These are phyloP conservation scores for Aspergillus latus DNA, from an alignment of 2,329 filamentous ascomycete genomes.

Conservation along the genomic window DNA sequence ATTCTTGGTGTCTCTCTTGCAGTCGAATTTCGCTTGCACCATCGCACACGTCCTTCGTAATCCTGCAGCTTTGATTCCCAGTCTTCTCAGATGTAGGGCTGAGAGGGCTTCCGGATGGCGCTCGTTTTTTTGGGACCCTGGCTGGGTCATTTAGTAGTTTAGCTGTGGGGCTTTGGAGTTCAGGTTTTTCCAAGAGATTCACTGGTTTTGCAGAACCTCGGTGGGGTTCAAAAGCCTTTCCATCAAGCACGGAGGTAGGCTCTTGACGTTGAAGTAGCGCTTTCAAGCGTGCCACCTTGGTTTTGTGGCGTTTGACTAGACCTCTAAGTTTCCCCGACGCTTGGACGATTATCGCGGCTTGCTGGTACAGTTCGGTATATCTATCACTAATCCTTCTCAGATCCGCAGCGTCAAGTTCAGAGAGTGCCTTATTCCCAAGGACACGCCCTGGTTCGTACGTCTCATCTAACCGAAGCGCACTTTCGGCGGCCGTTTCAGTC, in stretches of 20 bases:
- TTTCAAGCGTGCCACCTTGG: constrained; percentile 33
- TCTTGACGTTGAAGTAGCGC: constrained; percentile 29
- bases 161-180: not conserved
- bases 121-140: not conserved
- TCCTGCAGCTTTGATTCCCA: not conserved
- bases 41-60: not conserved
- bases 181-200: not conserved
- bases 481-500: constrained; percentile 17
- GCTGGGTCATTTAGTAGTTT: not conserved
- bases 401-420: constrained; percentile 15
- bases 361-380: constrained; percentile 36
- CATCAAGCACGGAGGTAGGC: constrained; percentile 33
- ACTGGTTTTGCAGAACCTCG: constrained; percentile 13
- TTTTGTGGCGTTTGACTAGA: constrained; percentile 36
- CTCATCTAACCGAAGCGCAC: constrained; percentile 23
- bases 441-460: constrained; percentile 31
- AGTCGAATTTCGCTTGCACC: not conserved
- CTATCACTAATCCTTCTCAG: constrained; percentile 25
- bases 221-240: constrained; percentile 29
- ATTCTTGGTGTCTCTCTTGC: constrained; percentile 5
- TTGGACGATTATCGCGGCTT: constrained; percentile 28
- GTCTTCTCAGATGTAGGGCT: not conserved
- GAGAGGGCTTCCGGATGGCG: not conserved
- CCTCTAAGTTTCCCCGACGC: constrained; percentile 31
- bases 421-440: constrained; percentile 7